Evolutionary conservation across 768 basidiomycete genomes (phyloP), one percentile per base, ranked within the genome.

Genomic region (Tricholoma sp.): DNA sequence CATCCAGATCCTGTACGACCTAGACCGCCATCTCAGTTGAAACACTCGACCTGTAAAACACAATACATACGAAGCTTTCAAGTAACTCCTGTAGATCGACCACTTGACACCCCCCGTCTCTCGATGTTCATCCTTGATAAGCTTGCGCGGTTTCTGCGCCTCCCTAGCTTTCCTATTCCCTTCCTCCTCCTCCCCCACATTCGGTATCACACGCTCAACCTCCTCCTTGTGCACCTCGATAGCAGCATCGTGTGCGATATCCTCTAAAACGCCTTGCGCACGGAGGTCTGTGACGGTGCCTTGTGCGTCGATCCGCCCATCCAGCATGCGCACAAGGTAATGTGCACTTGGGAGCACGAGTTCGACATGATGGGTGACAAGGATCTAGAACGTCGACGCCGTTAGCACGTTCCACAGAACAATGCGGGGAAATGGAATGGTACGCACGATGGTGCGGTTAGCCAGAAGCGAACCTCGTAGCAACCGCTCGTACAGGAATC

Each of bases 91-190:
- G 57, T 86, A 86, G 31, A 86, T 77, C 1, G 73, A 70, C 88
- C 89, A 92, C 64, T 90, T 91, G 29, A 95, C 92, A 35, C 86
- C 84, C 0, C 93, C 94, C 2, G 79, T 79, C 59, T 89, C 89
- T 43, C 91, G 69, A 57, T 91, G 86, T 66, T 94, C 91, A 50
- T 93, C 91, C 66, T 91, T 85, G 56, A 93, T 70, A 9, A 93
- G 72, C 63, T 90, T 88, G 24, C 85, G 73, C 0, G 89, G 86
- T 60, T 84, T 88, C 72, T 85, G 91, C 11, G 61, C 63, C 21
- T 32, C 10, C 31, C 10, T 32, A 8, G 31, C 31, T 3, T 66
- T 69, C 21, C 67, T 71, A 4, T 63, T 65, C 1, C 70, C 61
- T 9, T 64, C 60, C 0, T 63, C 62, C 1, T 70, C 61, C 8